phyloP scores from a whole-genome alignment of 495 filamentous ascomycete species.

The Immersiella caudata region DNA sequence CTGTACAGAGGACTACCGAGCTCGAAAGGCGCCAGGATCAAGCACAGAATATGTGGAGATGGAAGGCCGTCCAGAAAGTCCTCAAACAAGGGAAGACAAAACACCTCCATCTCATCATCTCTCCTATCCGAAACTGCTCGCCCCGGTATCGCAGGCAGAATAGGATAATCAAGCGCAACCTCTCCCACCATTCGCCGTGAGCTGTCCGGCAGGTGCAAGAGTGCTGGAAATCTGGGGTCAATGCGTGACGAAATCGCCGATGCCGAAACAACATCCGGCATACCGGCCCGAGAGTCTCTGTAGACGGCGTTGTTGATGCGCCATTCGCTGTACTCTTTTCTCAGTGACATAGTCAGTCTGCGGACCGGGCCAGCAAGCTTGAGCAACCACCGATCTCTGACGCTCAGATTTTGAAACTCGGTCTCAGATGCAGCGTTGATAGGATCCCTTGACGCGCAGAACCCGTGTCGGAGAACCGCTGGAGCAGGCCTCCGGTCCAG shows the following conservation, averaged over 20 bases:
- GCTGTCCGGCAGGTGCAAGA: not conserved
- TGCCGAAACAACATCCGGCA: not conserved
- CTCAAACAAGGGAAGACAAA: not conserved
- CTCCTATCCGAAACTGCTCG: not conserved
- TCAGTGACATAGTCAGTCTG: not conserved
- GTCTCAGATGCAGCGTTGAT: not conserved
- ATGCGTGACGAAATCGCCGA: no score
- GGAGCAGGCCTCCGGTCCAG: not conserved
- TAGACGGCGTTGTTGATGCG: slow-evolving; percentile 1
- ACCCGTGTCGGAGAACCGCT: not conserved
- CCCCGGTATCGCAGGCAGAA: not conserved
- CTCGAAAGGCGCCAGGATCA: not conserved
- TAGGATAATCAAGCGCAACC: not conserved
- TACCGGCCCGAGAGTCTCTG: not conserved
- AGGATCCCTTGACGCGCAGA: not conserved
- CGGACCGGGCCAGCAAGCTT: not conserved
- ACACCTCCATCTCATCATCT: not conserved
- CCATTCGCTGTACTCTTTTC: not conserved
- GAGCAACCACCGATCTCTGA: not conserved
- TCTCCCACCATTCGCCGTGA: not conserved
- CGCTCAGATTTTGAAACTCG: not conserved
- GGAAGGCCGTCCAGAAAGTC: not conserved
- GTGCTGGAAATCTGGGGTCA: not conserved
- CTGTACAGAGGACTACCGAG: not conserved
- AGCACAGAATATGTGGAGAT: not conserved